Conservation (phyloP, 1,139 yeast genomes). For the Komagataea norvegica region DNA sequence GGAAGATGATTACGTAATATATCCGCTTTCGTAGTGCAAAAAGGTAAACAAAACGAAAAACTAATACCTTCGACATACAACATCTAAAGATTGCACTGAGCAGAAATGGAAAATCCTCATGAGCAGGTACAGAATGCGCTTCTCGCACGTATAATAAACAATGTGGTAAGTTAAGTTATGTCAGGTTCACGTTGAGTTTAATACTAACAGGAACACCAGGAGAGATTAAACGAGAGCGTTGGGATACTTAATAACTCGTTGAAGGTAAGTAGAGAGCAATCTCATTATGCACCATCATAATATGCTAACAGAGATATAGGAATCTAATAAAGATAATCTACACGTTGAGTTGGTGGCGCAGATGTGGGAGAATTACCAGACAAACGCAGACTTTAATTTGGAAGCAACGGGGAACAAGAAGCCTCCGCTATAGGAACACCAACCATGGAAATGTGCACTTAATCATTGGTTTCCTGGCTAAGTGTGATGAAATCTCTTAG, state of each 20-base stretch:
- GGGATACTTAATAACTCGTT: slow-evolving; percentile 56
- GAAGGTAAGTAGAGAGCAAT: slow-evolving; percentile 31
- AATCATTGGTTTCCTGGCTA: no score
- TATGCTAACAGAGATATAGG: slow-evolving; percentile 26
- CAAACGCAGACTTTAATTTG: slow-evolving; percentile 66
- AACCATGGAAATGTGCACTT: slow-evolving; percentile 1
- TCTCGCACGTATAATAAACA: slow-evolving; percentile 69
- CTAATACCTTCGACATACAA: no score
- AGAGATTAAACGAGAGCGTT: slow-evolving; percentile 68
- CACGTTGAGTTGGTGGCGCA: slow-evolving; percentile 71
- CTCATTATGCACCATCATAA: background rate
- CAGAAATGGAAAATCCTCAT: slow-evolving; percentile 87
- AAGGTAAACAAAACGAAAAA: no score
- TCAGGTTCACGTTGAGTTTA: no score
- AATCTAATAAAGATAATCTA: slow-evolving; percentile 61
- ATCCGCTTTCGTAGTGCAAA: no score
- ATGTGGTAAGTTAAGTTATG: slow-evolving; percentile 53
- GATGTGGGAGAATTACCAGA: slow-evolving; percentile 77
- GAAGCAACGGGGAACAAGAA: slow-evolving; percentile 65
- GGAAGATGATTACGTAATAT: no score
- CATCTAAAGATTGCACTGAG: no score
- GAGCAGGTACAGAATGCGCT: slow-evolving; percentile 81
- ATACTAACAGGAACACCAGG: slow-evolving; percentile 34
- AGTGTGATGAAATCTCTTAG: no score
- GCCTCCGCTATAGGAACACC: slow-evolving; percentile 41